phyloP scores from a whole-genome alignment of 2,329 filamentous ascomycete species.

The Penicillium sumatraense region DNA sequence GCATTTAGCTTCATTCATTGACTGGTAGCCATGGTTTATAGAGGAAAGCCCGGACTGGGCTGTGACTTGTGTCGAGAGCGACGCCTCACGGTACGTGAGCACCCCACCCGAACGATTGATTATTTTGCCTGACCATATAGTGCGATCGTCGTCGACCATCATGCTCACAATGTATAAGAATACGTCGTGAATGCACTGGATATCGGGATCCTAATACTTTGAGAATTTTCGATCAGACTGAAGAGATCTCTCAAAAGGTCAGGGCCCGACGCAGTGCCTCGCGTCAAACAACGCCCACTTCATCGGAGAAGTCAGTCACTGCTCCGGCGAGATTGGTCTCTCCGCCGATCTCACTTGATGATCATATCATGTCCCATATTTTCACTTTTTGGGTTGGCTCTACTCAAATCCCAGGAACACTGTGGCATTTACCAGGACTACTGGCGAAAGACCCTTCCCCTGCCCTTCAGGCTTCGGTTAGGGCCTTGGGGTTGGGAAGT shows the following conservation, averaged over 20 bases:
- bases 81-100: slow-evolving; percentile 15
- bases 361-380: slow-evolving; percentile 9
- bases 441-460: slow-evolving; percentile 9
- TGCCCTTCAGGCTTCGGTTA: slow-evolving; percentile 14
- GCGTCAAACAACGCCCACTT: not conserved
- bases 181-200: slow-evolving; percentile 21
- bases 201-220: slow-evolving; percentile 24
- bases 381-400: slow-evolving; percentile 17
- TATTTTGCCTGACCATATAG: slow-evolving; percentile 13
- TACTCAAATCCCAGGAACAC: slow-evolving; percentile 4
- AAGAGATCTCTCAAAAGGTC: slow-evolving; percentile 21
- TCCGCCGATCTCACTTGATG: slow-evolving; percentile 6
- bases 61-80: slow-evolving; percentile 19
- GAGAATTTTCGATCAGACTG: slow-evolving; percentile 26
- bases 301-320: not conserved
- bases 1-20: too few species aligned
- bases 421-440: slow-evolving; percentile 12
- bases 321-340: not conserved
- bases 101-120: not conserved
- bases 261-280: not conserved
- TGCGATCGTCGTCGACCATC: slow-evolving; percentile 27
- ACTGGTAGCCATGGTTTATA: slow-evolving; percentile 16
- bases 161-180: slow-evolving; percentile 26
- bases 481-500: slow-evolving; percentile 17
- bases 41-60: slow-evolving; percentile 17